Evolutionary conservation across 1,284 basidiomycete genomes (phyloP).

Genomic region (Erythrobasidium hasegawianum): DNA sequence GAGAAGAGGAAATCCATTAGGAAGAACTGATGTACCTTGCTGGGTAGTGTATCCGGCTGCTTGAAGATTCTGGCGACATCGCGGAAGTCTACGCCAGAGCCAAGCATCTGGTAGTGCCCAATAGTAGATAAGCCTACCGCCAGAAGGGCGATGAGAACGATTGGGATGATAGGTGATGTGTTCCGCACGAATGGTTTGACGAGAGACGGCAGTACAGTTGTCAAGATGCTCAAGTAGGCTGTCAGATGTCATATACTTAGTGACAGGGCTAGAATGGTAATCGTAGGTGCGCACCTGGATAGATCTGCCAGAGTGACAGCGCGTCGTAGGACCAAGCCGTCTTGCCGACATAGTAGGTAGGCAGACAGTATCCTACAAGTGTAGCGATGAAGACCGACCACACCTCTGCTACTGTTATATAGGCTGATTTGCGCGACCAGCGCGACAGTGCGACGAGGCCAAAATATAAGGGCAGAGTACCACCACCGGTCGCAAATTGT

Average conservation of each 20-base stretch:
- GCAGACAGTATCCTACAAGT: background rate
- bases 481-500: background rate
- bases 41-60: constrained; percentile 2
- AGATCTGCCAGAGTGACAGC: constrained; percentile 1
- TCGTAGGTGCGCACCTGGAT: background rate
- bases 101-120: background rate
- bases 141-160: background rate
- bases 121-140: background rate
- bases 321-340: background rate
- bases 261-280: background rate
- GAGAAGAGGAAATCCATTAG: constrained; percentile 31
- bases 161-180: background rate
- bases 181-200: background rate
- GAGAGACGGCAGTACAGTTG: background rate
- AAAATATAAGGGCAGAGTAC: background rate
- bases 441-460: background rate
- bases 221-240: background rate
- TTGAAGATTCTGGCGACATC: constrained; percentile 18
- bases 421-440: background rate
- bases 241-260: background rate
- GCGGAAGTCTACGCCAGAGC: constrained; percentile 19
- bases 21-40: constrained; percentile 25
- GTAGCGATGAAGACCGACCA: constrained; percentile 1
- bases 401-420: background rate
- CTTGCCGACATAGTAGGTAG: background rate